Conservation (phyloP, 352 stramenopile genomes). For the Plasmopara halstedii region DNA sequence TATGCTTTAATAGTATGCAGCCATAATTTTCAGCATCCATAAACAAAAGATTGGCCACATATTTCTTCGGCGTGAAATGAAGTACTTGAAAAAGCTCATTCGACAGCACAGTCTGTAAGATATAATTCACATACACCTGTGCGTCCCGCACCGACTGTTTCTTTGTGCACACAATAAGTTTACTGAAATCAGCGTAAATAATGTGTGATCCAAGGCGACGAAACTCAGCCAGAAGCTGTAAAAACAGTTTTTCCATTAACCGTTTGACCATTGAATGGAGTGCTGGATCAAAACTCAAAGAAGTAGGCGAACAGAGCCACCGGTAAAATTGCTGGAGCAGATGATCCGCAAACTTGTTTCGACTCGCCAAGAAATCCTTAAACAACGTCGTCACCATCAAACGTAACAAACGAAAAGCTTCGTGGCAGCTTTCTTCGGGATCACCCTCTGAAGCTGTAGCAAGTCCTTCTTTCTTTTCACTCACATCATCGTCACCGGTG, state of each 20-base stretch:
- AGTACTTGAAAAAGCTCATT: constrained; percentile 83
- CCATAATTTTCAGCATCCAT: constrained; percentile 95
- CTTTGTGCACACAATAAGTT: constrained; percentile 62
- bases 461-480: constrained; percentile 4
- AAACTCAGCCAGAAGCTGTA: constrained; percentile 91
- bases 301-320: constrained; percentile 88
- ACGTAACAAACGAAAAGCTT: constrained; percentile 89
- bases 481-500: constrained; percentile 9
- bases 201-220: constrained; percentile 91
- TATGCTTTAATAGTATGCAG: constrained; percentile 74
- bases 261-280: constrained; percentile 91
- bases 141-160: constrained; percentile 77
- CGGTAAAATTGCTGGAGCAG: constrained; percentile 96
- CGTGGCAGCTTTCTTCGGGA: constrained; percentile 86
- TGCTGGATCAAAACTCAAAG: constrained; percentile 91
- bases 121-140: constrained; percentile 93
- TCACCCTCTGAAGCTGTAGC: constrained; percentile 27
- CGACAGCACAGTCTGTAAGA: constrained; percentile 87
- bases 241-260: constrained; percentile 93
- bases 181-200: constrained; percentile 85
- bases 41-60: constrained; percentile 91
- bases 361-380: constrained; percentile 86
- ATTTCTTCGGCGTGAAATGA: constrained; percentile 67
- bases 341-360: constrained; percentile 91
- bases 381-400: constrained; percentile 91